Base-by-base conservation (phyloP, 2,329 filamentous ascomycete species). In the Exophiala phaeomuriformis region DNA sequence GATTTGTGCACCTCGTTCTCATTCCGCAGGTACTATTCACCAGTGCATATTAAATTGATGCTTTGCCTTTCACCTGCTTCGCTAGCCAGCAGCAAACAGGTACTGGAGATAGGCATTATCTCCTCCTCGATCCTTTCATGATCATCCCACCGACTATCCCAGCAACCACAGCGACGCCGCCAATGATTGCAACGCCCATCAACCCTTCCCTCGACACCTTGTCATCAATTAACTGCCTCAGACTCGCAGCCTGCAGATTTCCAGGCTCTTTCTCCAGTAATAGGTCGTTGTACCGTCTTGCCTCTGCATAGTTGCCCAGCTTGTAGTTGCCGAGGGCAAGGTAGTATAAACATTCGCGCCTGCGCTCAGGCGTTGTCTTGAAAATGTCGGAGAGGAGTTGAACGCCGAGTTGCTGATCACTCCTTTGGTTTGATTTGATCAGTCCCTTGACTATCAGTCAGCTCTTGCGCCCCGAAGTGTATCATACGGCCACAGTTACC, bases 321-420 rank as follows among this genome's bases (percentile, higher is more conserved):
- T 97, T 97, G 81, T 91, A 97, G 77, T 97, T 95, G 59, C 93
- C 93, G 32, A 98, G 81, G 29, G 89, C 93, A 50, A 98, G 84
- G 73, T 98, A 98, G 77, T 96, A 98, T 57, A 98, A 86, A 68
- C 93, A 98, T 79, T 98, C 93, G 66, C 93, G 85, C 67, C 93
- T 85, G 64, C 93, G 88, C 72, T 97, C 93, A 62, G 89, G 90
- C 35, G 89, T 86, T 55, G 85, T 84, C 68, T 91, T 89, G 79
- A 97, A 98, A 73, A 98, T 98, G 64, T 97, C 91, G 64, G 89
- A 90, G 55, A 97, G 85, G 33, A 97, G 82, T 61, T 88, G 88
- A 60, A 97, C 90, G 65, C 91, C 91, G 71, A 93, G 84, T 77
- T 97, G 91, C 70, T 97, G 91, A 65, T 98, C 90, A 68, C 78